Conservation (phyloP, 2,329 filamentous ascomycete species). For the Phialophora expanda region DNA sequence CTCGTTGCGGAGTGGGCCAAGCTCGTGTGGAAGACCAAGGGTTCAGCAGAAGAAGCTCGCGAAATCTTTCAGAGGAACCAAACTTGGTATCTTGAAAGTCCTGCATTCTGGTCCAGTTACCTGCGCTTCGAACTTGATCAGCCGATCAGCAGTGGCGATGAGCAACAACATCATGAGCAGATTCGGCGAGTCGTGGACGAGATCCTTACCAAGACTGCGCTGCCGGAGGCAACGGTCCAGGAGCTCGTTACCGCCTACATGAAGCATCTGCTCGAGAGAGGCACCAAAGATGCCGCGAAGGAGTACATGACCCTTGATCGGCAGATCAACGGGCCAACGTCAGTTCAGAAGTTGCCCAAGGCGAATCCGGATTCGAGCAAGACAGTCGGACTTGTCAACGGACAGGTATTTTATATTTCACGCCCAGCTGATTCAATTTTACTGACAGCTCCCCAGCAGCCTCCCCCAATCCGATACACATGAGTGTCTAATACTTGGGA, state of each 20-base stretch:
- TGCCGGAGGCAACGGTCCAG: slow-evolving; percentile 71
- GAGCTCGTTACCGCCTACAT: slow-evolving; percentile 80
- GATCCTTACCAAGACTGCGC: slow-evolving; percentile 74
- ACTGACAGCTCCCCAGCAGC: slow-evolving; percentile 10
- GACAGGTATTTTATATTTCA: slow-evolving; percentile 27
- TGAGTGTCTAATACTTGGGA: background rate
- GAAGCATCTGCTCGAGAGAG: slow-evolving; percentile 79
- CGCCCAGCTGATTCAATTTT: background rate
- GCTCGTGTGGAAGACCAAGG: slow-evolving; percentile 85
- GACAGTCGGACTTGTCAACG: slow-evolving; percentile 26
- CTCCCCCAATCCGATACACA: slow-evolving; percentile 27
- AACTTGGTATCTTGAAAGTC: slow-evolving; percentile 82
- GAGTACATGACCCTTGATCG: slow-evolving; percentile 82
- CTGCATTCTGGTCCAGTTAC: slow-evolving; percentile 87
- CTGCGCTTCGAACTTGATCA: slow-evolving; percentile 88
- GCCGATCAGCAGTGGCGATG: slow-evolving; percentile 68
- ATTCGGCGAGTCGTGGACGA: slow-evolving; percentile 77
- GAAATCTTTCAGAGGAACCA: slow-evolving; percentile 81
- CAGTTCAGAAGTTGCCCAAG: slow-evolving; percentile 44
- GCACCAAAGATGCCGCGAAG: slow-evolving; percentile 81
- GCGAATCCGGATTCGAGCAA: slow-evolving; percentile 23
- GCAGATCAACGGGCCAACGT: slow-evolving; percentile 75
- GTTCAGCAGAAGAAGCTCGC: slow-evolving; percentile 78
- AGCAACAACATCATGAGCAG: slow-evolving; percentile 70
- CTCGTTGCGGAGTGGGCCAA: slow-evolving; percentile 87